These are phyloP conservation scores for Pythium volutum DNA, from an alignment of 352 stramenopile species.

Conservation along the genomic window DNA sequence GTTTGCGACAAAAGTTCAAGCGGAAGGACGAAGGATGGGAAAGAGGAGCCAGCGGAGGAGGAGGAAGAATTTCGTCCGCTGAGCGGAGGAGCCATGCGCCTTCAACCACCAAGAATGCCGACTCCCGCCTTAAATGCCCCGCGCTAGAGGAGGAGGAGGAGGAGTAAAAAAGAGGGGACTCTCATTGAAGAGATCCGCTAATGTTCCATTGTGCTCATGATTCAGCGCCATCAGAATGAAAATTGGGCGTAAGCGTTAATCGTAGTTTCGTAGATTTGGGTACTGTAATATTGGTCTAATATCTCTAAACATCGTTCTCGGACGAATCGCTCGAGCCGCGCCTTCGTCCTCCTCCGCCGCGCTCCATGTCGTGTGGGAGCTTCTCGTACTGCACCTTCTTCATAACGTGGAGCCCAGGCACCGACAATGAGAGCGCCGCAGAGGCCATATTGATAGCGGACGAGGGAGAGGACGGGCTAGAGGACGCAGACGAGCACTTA, in stretches of 20 bases:
- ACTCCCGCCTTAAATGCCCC: constrained; percentile 18
- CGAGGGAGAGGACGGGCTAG: constrained; percentile 21
- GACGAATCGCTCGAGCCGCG: constrained; percentile 4
- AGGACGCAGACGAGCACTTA: constrained; percentile 18
- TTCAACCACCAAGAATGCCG: background rate
- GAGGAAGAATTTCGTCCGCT: background rate
- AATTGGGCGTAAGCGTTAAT: background rate
- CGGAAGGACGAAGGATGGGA: constrained; percentile 4
- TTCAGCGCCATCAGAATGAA: too few relatives aligned
- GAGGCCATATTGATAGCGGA: constrained; percentile 9
- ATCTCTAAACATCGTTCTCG: constrained; percentile 6
- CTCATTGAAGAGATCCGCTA: background rate
- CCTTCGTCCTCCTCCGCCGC: constrained; percentile 6
- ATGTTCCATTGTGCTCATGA: too few relatives aligned
- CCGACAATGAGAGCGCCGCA: constrained; percentile 17
- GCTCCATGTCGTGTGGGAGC: constrained; percentile 35
- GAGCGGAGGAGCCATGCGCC: constrained; percentile 11
- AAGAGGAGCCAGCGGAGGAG: background rate
- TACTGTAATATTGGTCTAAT: background rate
- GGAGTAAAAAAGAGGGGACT: background rate
- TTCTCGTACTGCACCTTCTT: constrained; percentile 63
- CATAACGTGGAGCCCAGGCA: constrained; percentile 33
- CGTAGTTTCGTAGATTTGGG: background rate
- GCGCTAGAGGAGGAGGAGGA: background rate
- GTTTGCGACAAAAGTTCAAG: constrained; percentile 17